These are phyloP conservation scores for Thymus quinquecostatus DNA, from an alignment of 257 asterid species.

Conservation along the genomic window DNA sequence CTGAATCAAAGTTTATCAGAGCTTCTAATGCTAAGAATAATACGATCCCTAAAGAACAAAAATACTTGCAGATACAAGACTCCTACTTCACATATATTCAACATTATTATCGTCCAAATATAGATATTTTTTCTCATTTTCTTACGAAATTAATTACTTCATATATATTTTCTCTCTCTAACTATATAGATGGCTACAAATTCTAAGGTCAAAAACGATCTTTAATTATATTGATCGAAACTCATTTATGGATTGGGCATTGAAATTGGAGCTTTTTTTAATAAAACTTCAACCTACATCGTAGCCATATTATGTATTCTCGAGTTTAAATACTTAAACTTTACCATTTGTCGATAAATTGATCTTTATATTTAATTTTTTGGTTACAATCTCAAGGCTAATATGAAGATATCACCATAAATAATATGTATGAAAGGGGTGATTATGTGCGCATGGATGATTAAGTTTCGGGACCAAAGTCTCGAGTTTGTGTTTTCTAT, in stretches of 20 bases:
- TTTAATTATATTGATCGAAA: neutral
- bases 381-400: neutral
- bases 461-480: too few relatives aligned
- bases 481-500: too few relatives aligned
- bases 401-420: too few relatives aligned
- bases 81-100: too few relatives aligned
- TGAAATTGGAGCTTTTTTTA: neutral
- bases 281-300: neutral
- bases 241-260: neutral
- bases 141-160: too few relatives aligned
- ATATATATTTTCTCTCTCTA: neutral
- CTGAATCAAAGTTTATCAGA: too few relatives aligned
- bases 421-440: too few relatives aligned
- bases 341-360: neutral
- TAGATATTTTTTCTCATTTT: too few relatives aligned
- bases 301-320: neutral
- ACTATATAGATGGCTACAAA: neutral
- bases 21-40: too few relatives aligned
- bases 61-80: too few relatives aligned
- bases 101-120: neutral
- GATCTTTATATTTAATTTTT: neutral
- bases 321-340: neutral
- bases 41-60: too few relatives aligned
- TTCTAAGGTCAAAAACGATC: constrained; percentile 1
- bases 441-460: too few relatives aligned